Evolutionary conservation across 441 rosid species (phyloP).

Genomic region (Dalechampia spathulata): DNA sequence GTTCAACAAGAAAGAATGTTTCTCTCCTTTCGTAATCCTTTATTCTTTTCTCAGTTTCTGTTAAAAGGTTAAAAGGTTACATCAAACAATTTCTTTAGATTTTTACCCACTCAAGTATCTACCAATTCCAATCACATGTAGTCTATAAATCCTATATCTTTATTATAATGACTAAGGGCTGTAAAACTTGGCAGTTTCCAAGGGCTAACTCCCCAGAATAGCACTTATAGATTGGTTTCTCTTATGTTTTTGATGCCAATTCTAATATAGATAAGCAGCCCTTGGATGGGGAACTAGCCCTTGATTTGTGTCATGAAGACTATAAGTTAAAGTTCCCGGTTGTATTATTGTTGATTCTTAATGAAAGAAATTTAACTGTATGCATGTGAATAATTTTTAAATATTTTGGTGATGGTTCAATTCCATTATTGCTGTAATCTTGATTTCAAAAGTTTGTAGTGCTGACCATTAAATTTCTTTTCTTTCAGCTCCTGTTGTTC

Average conservation of each 20-base stretch:
- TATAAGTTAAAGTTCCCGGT: too few species aligned
- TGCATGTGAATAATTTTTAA: not conserved
- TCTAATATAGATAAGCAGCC: too few species aligned
- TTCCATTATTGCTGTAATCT: not conserved
- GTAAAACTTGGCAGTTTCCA: too few species aligned
- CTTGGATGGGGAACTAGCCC: not conserved
- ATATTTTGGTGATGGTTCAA: slow-evolving; percentile 2
- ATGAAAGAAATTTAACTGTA: not conserved
- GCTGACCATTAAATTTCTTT: slow-evolving; percentile 13
- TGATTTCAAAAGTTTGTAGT: not conserved
- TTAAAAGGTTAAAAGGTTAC: not conserved
- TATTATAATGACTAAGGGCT: too few species aligned
- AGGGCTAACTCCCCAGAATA: not conserved
- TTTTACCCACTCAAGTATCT: not conserved
- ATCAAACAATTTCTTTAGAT: not conserved
- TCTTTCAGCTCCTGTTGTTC: slow-evolving; percentile 80
- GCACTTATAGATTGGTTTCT: not conserved
- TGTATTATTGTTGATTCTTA: not conserved
- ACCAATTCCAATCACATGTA: not conserved
- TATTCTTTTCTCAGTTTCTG: slow-evolving; percentile 2
- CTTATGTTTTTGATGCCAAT: not conserved
- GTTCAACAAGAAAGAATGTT: not conserved
- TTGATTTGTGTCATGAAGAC: not conserved
- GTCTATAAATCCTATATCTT: not conserved
- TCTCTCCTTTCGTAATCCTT: not conserved